Base-by-base conservation (phyloP, 192 early-diverging fungal species). In the Glomus cerebriforme region DNA sequence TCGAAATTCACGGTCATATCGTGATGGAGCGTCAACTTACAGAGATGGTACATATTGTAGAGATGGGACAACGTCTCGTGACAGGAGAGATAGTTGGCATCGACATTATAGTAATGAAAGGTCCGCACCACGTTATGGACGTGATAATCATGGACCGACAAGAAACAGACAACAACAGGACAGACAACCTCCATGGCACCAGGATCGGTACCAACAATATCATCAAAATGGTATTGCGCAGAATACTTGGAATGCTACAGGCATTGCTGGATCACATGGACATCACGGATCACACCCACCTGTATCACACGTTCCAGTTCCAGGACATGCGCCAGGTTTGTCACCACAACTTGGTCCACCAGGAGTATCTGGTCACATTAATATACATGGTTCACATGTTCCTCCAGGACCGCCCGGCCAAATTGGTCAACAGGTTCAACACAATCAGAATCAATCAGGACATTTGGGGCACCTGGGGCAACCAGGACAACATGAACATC, bases 41-140 rank as follows among this genome's bases (percentile, higher is more conserved):
- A 35, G 70, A 45, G 70, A 73, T 26, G 13, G 43, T 73, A 10
- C 43, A 49, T 73, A 35, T 73, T 58, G 43, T 9, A 73, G 70
- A 27, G 70, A 73, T 49, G 49, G 70, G 24, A 35, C 19, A 32
- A 26, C n/a, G 2, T 39, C 35, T 49, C 70, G 70, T 72, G 70
- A 72, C 22, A 43, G 45, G 37, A 75, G 73, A 10, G 73, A 75
- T 75, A 60, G 73, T 39, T 75, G 59, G 54, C 43, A 34, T 26
- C 15, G 73, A 75, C 73, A 59, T n/a, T 75, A 75, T 27, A n/a
- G n/a, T n/a, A 62, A 75, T 75, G 34, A 59, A 8, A n/a, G 59
- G 29, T 39, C 32, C 24, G 37, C 47, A 59, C 73, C 31, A 59
- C 58, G 29, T 34, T 60, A 60, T 29, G 49, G 59, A 32, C 31